Evolutionary conservation across 2,329 filamentous ascomycete species (phyloP).

Genomic region (Elsinoe australis): DNA sequence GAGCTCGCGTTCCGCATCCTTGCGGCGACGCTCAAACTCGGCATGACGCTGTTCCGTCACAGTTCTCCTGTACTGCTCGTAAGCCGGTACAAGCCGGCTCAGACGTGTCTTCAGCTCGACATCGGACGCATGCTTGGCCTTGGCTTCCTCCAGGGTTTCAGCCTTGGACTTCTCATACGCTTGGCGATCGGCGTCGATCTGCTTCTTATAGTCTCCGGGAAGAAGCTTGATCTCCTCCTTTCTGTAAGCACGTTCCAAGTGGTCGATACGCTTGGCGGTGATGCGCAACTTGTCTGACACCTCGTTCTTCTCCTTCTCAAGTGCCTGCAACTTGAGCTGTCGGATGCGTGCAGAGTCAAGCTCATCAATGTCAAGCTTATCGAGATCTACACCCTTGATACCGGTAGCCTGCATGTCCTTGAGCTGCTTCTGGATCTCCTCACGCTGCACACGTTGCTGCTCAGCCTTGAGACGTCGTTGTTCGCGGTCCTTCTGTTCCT

Average conservation of each 20-base stretch:
- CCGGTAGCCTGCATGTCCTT: conserved; percentile 81
- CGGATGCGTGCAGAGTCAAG: conserved; percentile 60
- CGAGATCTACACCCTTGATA: conserved; percentile 75
- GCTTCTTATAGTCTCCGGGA: conserved; percentile 71
- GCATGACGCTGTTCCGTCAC: conserved; percentile 83
- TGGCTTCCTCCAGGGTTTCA: conserved; percentile 69
- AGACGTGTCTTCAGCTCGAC: conserved; percentile 92
- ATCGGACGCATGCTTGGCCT: conserved; percentile 84
- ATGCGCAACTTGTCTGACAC: conserved; percentile 84
- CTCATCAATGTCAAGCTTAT: conserved; percentile 74
- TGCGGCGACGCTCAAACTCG: conserved; percentile 91
- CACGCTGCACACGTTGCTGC: conserved; percentile 59
- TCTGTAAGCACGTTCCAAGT: conserved; percentile 92
- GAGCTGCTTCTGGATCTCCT: conserved; percentile 69
- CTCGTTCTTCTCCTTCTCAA: conserved; percentile 97
- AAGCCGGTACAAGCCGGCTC: conserved; percentile 71
- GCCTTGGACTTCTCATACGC: conserved; percentile 73
- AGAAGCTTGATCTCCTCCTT: conserved; percentile 94
- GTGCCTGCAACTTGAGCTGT: conserved; percentile 86
- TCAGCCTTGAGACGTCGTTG: conserved; percentile 78
- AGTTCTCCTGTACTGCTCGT: conserved; percentile 73
- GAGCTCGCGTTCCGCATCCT: conserved; percentile 83
- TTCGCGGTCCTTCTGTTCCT: conserved; percentile 87
- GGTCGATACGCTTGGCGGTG: conserved; percentile 91
- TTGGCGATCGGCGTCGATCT: conserved; percentile 68